Evolutionary conservation across 306 rosid genomes (phyloP), one percentile per base, ranked within the genome.

Genomic region (Adenanthera pavonina): DNA sequence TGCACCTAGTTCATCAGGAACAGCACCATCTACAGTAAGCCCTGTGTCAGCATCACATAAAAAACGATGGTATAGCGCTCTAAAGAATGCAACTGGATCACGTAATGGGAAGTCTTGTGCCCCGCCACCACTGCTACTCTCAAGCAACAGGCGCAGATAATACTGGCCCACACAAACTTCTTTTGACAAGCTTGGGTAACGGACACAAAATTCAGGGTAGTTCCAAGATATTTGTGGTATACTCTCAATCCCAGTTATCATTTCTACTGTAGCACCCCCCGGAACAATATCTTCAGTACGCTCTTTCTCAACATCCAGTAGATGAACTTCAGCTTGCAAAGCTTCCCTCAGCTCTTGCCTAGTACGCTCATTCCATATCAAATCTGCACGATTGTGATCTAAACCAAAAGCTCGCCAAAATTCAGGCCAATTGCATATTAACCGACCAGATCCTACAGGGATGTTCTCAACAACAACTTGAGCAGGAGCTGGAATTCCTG

Each of bases 121-220:
- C 97, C 94, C 88, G 88, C 92, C 92, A 80, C 88, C 80, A 83
- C 98, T 93, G 84, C 97, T 95, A 86, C 97, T 93, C 88, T 96
- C 99, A 78, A 96, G 98, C 84, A 96, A 91, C 81, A 96, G 83
- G 30, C 99, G 98, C 76, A 96, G 85, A 89, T 96, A 96, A 84
- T 96, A 96, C 75, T 96, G 99, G 83, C 99, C 99, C 44, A 96
- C 99, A 40, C 99, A 96, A 89, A 93, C 99, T 89, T 96, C 99
- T 91, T 91, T 96, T 76, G 97, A 93, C 90, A 96, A 86, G 89
- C 99, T 93, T 61, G 94, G 94, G 86, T 96, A 96, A 80, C 94
- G 84, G 77, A 96, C 99, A 52, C 78, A 88, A 86, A 91, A 96
- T 88, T 96, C 99, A 60, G 97, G 88, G 69, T 96, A 96, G 86